Percentiles rank a stretch among this genome's conserved stretches.
Conservation (phyloP, 176 grass and related monocot genomes). For the Dactylis glomerata region DNA sequence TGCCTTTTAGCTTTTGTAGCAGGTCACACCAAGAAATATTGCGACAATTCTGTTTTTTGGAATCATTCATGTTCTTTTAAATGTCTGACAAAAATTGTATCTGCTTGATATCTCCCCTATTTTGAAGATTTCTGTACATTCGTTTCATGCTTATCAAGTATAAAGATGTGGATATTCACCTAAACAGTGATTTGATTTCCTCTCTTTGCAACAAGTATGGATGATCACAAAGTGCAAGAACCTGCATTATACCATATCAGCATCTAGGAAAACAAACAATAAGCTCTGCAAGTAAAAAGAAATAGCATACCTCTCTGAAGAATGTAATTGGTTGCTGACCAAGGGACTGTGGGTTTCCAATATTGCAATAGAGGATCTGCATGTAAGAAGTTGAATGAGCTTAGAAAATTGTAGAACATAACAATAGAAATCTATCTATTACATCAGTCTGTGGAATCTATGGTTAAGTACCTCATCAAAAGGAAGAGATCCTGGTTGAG, state of each 20-base stretch:
- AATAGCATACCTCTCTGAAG: conserved; percentile 73
- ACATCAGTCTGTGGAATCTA: background rate
- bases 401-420: background rate
- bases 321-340: conserved; percentile 90
- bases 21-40: background rate
- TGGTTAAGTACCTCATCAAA: conserved; percentile 71
- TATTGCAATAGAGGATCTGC: conserved; percentile 93
- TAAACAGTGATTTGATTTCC: conserved; percentile 76
- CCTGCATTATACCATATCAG: conserved; percentile 51
- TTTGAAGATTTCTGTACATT: background rate
- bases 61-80: background rate
- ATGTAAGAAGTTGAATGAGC: conserved; percentile 27
- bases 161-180: conserved; percentile 49
- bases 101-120: background rate
- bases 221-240: conserved; percentile 91
- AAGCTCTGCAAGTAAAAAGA: conserved; percentile 20
- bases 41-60: background rate
- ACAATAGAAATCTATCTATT: background rate
- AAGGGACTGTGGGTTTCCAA: conserved; percentile 99
- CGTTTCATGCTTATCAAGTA: background rate
- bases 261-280: conserved; percentile 5
- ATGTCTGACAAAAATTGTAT: background rate
- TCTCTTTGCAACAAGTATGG: conserved; percentile 65
- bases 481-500: conserved; percentile 81
- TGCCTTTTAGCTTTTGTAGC: too few species aligned